Conservation (phyloP, 169 alveolate species). For the Besnoitia besnoiti region DNA sequence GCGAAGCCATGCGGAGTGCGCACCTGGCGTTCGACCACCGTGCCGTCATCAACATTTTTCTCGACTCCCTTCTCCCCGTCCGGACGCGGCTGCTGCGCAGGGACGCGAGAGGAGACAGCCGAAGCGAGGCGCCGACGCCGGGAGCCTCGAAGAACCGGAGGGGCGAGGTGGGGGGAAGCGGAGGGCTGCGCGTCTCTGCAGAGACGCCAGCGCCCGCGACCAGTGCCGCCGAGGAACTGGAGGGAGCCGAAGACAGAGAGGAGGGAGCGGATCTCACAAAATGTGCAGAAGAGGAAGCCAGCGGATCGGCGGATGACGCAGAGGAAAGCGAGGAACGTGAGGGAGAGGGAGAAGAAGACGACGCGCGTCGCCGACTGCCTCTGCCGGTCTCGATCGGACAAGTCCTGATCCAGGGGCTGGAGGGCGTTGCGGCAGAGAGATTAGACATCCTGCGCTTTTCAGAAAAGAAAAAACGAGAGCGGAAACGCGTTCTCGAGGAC, state of each 20-base stretch:
- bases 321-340: neutral
- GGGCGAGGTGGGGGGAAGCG: too few species aligned
- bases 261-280: neutral
- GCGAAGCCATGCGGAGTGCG: constrained; percentile 28
- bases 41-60: neutral
- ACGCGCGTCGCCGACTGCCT: neutral
- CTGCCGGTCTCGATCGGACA: neutral
- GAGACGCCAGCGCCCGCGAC: too few species aligned
- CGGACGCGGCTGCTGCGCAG: neutral
- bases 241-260: too few species aligned
- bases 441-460: neutral
- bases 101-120: neutral
- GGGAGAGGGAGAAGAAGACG: neutral
- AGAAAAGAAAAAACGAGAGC: neutral
- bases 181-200: too few species aligned
- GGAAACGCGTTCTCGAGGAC: neutral
- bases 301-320: neutral
- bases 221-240: too few species aligned
- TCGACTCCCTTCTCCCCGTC: neutral
- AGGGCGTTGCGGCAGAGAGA: neutral
- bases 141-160: neutral
- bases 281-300: neutral
- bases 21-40: neutral
- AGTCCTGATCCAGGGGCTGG: neutral
- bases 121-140: neutral